Evolutionary conservation across 176 grass and related monocot genomes (phyloP), one percentile per base, ranked within the genome.

Genomic region (Paspalum notatum): DNA sequence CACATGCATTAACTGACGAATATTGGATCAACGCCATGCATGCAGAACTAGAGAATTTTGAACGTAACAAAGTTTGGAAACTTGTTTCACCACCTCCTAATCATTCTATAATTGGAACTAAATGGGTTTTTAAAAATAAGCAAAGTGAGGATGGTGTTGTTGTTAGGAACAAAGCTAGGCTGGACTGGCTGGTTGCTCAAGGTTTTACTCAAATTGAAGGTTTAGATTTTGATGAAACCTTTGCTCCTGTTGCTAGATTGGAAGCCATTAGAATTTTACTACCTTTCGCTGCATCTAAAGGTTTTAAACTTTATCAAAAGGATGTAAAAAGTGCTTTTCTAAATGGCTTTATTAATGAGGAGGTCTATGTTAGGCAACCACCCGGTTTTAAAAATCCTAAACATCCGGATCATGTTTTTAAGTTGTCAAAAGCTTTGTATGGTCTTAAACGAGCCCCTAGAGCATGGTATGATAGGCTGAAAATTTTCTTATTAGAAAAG

Each of bases 131-230:
- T 49, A 49, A 49, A 70, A 47, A 47, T 13, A 64, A 64, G 40
- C 37, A 66, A 40, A 66, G 7, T 66, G 32, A 42, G 63, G 18
- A 66, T 66, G 38, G 62, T 66, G 62, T 66, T 66, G 62, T 41
- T 17, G 37, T 42, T 41, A 66, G 38, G 18, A 66, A 41, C 16
- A 20, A 66, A 66, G 38, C 62, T 20, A 4, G 16, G 15, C 9
- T n/a, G n/a, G n/a, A n/a, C n/a, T n/a, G n/a, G n/a, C n/a, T 65
- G 32, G 37, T 20, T 41, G 38, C 38, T 41, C 62, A 66, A 40
- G 62, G 26, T 62, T 15, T 62, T 62, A 62, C 24, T 32, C 59
- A 62, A 59, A 62, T 65, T 9, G 62, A 40, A 10, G 15, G 17
- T 5, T 65, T 56, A 56, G 53, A 40, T 40, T 40, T 65, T 40